These are phyloP conservation scores for Moricandia arvensis DNA, from an alignment of 345 rosid genomes.

Conservation along the genomic window DNA sequence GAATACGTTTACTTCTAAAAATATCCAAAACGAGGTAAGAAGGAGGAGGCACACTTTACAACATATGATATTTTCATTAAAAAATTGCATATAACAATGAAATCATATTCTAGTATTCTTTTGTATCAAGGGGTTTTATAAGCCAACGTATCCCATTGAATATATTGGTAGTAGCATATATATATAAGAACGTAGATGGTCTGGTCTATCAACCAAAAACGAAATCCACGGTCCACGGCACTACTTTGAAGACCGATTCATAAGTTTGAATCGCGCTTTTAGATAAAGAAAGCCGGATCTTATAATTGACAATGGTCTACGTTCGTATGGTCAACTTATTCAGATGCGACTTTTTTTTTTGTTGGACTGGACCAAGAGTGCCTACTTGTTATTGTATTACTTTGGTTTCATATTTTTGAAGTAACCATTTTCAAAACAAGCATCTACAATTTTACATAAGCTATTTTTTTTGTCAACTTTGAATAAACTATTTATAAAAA, in stretches of 20 bases:
- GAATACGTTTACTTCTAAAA: not conserved
- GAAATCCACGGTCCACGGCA: constrained; percentile 11
- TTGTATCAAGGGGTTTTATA: not conserved
- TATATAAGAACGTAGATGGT: constrained; percentile 2
- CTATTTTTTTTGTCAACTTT: not conserved
- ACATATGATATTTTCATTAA: not conserved
- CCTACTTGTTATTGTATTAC: not conserved
- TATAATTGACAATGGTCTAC: not conserved
- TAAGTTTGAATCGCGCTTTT: not conserved
- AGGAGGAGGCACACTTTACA: not conserved
- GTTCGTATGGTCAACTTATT: not conserved
- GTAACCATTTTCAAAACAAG: not conserved
- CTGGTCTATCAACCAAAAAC: not conserved
- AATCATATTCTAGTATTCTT: not conserved
- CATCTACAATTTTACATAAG: not conserved
- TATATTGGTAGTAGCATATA: too few relatives aligned
- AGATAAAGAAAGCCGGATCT: not conserved
- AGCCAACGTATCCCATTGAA: not conserved
- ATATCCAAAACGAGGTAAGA: not conserved
- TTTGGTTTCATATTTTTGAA: not conserved
- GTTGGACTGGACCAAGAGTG: not conserved
- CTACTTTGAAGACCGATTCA: constrained; percentile 21
- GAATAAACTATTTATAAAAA: too few relatives aligned
- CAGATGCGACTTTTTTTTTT: not conserved
- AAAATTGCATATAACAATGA: not conserved